These are phyloP conservation scores for Lentinula guzmanii DNA, from an alignment of 768 basidiomycete genomes.

Conservation along the genomic window DNA sequence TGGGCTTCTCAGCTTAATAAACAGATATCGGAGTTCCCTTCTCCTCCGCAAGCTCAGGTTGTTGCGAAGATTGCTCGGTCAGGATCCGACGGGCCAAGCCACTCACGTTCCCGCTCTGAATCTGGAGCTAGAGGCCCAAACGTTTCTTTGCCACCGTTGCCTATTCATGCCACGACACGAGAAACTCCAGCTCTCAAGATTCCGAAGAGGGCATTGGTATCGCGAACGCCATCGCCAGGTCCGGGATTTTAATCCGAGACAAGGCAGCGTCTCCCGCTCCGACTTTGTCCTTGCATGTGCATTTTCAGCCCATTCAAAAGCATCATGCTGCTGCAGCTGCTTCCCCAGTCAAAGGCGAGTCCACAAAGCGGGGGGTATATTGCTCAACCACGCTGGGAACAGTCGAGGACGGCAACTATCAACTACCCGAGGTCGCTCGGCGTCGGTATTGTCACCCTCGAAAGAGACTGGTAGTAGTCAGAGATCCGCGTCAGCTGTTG, in stretches of 20 bases:
- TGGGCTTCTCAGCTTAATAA: background rate
- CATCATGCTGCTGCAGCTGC: background rate
- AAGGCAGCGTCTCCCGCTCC: background rate
- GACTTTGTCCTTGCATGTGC: background rate
- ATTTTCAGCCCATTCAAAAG: background rate
- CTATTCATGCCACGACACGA: background rate
- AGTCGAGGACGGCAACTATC: background rate
- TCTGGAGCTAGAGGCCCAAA: background rate
- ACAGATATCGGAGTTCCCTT: background rate
- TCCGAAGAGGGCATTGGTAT: background rate
- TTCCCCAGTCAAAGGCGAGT: background rate
- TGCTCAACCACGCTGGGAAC: background rate
- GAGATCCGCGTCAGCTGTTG: background rate
- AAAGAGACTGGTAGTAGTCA: background rate
- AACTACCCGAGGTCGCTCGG: background rate
- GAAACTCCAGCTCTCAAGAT: background rate
- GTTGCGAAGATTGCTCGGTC: background rate
- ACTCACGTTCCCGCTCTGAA: background rate
- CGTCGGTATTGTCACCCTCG: background rate
- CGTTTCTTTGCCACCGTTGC: background rate
- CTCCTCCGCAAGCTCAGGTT: background rate
- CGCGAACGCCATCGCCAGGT: background rate
- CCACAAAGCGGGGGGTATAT: background rate
- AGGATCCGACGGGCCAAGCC: background rate
- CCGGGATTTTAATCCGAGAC: background rate